Evolutionary conservation across 2,329 filamentous ascomycete species (phyloP), one percentile per base, ranked within the genome.

Genomic region (Pseudocercospora crystallina): DNA sequence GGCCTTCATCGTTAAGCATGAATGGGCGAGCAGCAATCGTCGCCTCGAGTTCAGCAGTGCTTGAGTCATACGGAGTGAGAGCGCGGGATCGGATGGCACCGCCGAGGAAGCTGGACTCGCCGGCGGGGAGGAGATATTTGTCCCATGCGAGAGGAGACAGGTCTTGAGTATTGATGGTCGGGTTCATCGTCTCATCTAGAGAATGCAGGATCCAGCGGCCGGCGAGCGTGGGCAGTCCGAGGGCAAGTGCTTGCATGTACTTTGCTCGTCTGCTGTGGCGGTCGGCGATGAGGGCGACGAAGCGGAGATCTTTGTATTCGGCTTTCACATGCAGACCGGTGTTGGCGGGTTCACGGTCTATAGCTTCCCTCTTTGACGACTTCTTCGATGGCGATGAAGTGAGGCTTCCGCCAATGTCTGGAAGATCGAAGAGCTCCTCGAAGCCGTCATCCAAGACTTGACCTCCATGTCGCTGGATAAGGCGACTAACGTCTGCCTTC

Each of bases 181-280:
- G 33, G 29, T 65, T 64, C 40, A 50, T 57, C 9, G 47, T 26
- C 2, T 42, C n/a, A 11, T 61, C 53, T 14, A 92, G 69, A 55
- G 89, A 96, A 43, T 87, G 80, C 20, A 81, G 78, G 41, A 95
- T 75, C 92, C 94, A 99, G 47, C 85, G 84, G 5, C 84, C 80
- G 5, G 89, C 86, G 1, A 99, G 76, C 63, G 91, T 96, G 0
- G 94, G 94, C 0, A 99, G 72, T 1, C 89, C 90, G 0, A 99
- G 80, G 0, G 94, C 91, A 2, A 99, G 80, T 0, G 94, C 94
- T 71, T 97, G 91, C 78, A 97, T 88, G 69, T 94, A 96, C 67
- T 97, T 99, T 43, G 85, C 82, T 56, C 90, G 90, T 40, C 92
- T 84, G 5, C 88, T 94, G 67, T 96, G 87, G 4, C 83, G 81